A percentile compares a stretch with the other conserved stretches of the same genome.
phyloP scores from a whole-genome alignment of 2,329 filamentous ascomycete genomes.

The Colletotrichum somersetense region DNA sequence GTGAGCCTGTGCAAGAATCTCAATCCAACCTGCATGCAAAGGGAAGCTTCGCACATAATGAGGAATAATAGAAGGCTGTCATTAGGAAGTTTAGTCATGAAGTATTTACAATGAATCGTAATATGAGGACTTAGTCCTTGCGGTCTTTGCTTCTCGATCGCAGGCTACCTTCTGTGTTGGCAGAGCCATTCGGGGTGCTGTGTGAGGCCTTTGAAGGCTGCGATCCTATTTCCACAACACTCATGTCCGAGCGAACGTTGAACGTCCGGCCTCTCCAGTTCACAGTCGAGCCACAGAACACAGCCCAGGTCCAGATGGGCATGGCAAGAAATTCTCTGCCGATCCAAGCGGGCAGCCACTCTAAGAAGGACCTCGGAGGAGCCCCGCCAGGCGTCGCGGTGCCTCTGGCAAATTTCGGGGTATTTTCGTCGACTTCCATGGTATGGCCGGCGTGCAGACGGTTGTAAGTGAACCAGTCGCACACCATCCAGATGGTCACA shows the following conservation, averaged over 20 bases:
- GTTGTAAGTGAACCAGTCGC: constrained; percentile 81
- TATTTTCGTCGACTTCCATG: constrained; percentile 77
- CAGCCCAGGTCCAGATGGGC: constrained; percentile 91
- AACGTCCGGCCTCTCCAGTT: constrained; percentile 89
- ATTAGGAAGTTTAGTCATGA: neutral
- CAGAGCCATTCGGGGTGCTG: neutral
- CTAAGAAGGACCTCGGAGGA: constrained; percentile 68
- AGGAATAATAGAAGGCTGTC: neutral
- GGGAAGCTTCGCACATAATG: neutral
- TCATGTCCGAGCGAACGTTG: constrained; percentile 85
- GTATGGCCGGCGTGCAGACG: constrained; percentile 80
- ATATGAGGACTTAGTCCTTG: constrained; percentile 11
- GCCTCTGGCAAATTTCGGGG: constrained; percentile 78
- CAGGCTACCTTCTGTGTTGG: neutral
- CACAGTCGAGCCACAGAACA: constrained; percentile 88
- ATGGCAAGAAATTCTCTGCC: constrained; percentile 85
- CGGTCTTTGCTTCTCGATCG: constrained; percentile 38
- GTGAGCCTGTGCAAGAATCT: neutral
- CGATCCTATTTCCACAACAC: constrained; percentile 67
- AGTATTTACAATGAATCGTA: neutral
- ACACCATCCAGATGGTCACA: constrained; percentile 76
- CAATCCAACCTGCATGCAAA: neutral
- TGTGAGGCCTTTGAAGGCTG: neutral
- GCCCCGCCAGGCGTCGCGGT: constrained; percentile 53
- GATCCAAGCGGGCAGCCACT: constrained; percentile 88